Evolutionary conservation across 2,329 filamentous ascomycete genomes (phyloP).

Genomic region (Trichoderma lentiforme): DNA sequence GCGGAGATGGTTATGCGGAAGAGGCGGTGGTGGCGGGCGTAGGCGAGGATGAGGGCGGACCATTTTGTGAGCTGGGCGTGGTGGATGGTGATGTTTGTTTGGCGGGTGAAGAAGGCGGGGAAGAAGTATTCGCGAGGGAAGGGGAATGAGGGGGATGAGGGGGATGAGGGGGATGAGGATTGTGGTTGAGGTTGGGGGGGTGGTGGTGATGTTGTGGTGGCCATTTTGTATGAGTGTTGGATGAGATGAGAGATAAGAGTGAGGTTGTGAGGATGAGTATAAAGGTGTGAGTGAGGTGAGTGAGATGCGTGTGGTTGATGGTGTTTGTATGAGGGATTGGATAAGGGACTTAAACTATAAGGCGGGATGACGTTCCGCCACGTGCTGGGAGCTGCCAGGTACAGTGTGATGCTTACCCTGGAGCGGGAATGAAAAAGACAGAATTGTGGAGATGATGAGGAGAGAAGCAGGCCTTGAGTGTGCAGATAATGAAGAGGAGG

Average conservation of each 20-base stretch:
- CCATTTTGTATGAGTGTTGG: not conserved
- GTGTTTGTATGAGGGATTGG: not conserved
- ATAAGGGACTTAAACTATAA: not conserved
- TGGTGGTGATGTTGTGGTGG: not conserved
- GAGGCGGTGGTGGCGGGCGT: slow-evolving; percentile 74
- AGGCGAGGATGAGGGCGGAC: slow-evolving; percentile 79
- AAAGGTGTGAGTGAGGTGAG: not conserved
- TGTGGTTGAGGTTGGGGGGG: slow-evolving; percentile 18
- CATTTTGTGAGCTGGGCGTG: slow-evolving; percentile 79
- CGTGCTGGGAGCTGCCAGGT: not conserved
- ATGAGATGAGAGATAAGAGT: slow-evolving; percentile 17
- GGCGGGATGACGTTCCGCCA: slow-evolving; percentile 14
- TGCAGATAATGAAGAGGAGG: no score
- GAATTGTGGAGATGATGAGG: not conserved
- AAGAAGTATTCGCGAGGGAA: slow-evolving; percentile 69
- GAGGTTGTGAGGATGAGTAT: not conserved
- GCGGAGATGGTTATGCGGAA: slow-evolving; percentile 68
- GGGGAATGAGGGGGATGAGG: slow-evolving; percentile 35
- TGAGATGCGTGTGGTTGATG: not conserved
- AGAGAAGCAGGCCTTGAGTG: not conserved
- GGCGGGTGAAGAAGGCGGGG: slow-evolving; percentile 81
- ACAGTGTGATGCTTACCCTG: not conserved
- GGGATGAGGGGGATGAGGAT: not conserved
- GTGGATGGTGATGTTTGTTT: slow-evolving; percentile 69
- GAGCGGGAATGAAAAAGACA: not conserved